Conservation (phyloP, 1,284 basidiomycete species). For the Mrakiaceae sp. region DNA sequence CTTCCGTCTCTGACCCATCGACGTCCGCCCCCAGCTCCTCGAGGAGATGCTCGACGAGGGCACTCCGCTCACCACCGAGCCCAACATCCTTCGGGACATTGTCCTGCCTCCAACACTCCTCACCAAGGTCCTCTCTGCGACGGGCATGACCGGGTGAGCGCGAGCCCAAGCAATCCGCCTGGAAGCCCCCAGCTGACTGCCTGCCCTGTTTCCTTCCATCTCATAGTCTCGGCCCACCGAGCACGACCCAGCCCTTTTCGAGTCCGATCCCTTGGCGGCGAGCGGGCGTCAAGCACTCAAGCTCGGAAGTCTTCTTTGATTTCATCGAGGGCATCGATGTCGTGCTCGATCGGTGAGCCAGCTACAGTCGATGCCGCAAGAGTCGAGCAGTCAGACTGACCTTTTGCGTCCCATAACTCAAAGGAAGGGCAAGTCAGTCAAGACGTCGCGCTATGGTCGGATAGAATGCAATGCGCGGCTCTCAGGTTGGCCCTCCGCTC, state of each 20-base stretch:
- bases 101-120: conserved; percentile 77
- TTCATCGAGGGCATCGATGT: conserved; percentile 72
- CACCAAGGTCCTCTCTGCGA: conserved; percentile 57
- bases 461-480: conserved; percentile 71
- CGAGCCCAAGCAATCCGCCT: conserved; percentile 19
- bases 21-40: conserved; percentile 49
- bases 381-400: too few species aligned
- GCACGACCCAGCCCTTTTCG: conserved; percentile 52
- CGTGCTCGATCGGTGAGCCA: conserved; percentile 63
- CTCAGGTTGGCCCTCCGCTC: conserved; percentile 44
- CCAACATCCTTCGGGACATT: conserved; percentile 82
- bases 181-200: conserved; percentile 25
- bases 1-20: background rate
- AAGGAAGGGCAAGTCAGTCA: conserved; percentile 63
- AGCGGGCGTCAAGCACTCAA: conserved; percentile 68
- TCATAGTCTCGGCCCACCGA: conserved; percentile 31
- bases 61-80: conserved; percentile 85
- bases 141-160: conserved; percentile 44
- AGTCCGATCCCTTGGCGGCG: conserved; percentile 92
- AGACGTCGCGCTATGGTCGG: conserved; percentile 63
- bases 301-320: conserved; percentile 92
- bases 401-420: too few species aligned
- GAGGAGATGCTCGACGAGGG: conserved; percentile 94
- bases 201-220: conserved; percentile 20
- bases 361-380: too few species aligned